phyloP scores from a whole-genome alignment of 2,329 filamentous ascomycete genomes.

The Rhynchosporium graminicola region DNA sequence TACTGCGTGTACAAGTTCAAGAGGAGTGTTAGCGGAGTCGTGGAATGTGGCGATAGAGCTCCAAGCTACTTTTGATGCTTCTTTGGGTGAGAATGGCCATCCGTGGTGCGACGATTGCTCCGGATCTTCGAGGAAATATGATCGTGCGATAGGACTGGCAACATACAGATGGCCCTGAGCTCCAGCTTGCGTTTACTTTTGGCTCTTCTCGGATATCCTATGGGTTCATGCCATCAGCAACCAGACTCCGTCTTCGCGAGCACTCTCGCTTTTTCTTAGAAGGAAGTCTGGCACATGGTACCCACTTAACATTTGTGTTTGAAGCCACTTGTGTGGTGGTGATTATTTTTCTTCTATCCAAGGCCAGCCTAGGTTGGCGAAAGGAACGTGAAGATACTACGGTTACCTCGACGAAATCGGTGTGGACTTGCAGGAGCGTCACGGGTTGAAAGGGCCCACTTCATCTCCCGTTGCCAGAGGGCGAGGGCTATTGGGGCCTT shows the following conservation, averaged over 20 bases:
- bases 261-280: neutral
- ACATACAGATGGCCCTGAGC: neutral
- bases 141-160: neutral
- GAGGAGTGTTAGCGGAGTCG: neutral
- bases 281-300: neutral
- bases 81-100: neutral
- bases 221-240: neutral
- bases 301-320: neutral
- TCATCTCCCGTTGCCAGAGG: neutral
- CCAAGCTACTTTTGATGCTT: neutral
- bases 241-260: neutral
- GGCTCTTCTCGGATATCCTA: neutral
- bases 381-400: neutral
- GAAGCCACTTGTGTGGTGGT: neutral
- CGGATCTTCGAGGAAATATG: neutral
- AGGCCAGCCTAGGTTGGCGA: neutral
- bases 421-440: neutral
- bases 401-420: neutral
- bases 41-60: neutral
- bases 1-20: neutral
- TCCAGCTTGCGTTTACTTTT: neutral
- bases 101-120: too few relatives aligned
- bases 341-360: too few relatives aligned
- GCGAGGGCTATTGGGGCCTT: neutral
- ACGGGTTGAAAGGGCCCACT: slow-evolving; percentile 4